Evolutionary conservation across 2,329 filamentous ascomycete genomes (phyloP), one percentile per base, ranked within the genome.

Genomic region (Pseudogymnoascus sp.): DNA sequence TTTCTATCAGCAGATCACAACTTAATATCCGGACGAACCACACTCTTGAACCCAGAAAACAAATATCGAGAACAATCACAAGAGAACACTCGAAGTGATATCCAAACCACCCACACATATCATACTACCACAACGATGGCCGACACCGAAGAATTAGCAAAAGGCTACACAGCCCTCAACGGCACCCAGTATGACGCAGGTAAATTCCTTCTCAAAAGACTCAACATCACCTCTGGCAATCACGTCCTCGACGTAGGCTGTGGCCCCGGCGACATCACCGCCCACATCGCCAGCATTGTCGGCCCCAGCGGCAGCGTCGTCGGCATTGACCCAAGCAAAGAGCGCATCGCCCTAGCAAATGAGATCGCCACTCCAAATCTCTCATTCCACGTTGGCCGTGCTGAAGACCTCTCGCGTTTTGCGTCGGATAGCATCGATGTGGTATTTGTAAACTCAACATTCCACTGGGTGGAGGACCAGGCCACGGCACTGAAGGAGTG

Each of bases 241-340:
- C 62, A 48, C 29, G 65, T 74, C 41, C 70, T 74, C 13, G 73
- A 75, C 55, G 69, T 72, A 39, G 73, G 73, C 41, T 73, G 72
- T 61, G 73, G 73, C 6, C 71, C 71, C 1, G 73, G 73, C 13
- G 69, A 72, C 17, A 67, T 73, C 7, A 70, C 71, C 5, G 42
- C 67, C 6, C 61, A 66, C 61, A 67, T 71, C 5, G 65, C 70
- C 13, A 65, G 67, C 41, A 55, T 67, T 12, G 68, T 69, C 6
- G 68, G 67, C 29, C 65, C 65, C 9, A 58, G 42, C 12, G 63
- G 64, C 3, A 17, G 44, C 8, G 64, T 64, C 5, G 64, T 66
- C 10, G 72, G 71, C 51, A 72, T 77, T 60, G 74, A 76, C 63
- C 71, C 74, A 3, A 74, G 71, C 66, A 68, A 55, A 35, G 48